These are phyloP conservation scores for Cyclotella sp. DNA, from an alignment of 108 stramenopile genomes.

Conservation along the genomic window DNA sequence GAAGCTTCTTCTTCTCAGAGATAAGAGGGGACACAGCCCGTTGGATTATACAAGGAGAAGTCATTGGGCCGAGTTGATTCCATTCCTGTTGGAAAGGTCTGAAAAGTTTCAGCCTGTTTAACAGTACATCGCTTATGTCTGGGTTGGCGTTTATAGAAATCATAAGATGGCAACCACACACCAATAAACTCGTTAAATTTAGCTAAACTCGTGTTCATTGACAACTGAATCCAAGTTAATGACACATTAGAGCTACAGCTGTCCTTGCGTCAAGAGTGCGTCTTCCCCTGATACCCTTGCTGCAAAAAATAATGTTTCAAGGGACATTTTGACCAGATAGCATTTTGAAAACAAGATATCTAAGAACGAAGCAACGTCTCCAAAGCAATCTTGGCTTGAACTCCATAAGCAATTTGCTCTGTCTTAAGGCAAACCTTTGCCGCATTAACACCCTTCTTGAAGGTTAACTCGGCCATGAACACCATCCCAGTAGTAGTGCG, in stretches of 20 bases:
- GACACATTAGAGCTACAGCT: too few relatives aligned
- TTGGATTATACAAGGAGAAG: constrained; percentile 58
- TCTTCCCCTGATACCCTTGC: too few relatives aligned
- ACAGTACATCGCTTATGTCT: background rate
- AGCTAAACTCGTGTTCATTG: too few relatives aligned
- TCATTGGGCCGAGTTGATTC: constrained; percentile 51
- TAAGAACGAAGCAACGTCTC: constrained; percentile 76
- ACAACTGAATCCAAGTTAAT: too few relatives aligned
- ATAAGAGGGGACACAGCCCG: constrained; percentile 62
- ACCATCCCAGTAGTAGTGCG: constrained; percentile 76
- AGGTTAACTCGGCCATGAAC: constrained; percentile 93
- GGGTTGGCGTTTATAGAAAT: too few relatives aligned
- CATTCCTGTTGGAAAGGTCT: constrained; percentile 37
- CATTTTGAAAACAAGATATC: background rate
- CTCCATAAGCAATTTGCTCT: constrained; percentile 72
- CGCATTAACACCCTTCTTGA: constrained; percentile 91
- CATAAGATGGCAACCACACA: too few relatives aligned
- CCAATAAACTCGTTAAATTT: too few relatives aligned
- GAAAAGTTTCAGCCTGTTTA: constrained; percentile 43
- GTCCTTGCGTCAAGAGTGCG: too few relatives aligned
- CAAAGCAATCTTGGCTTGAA: constrained; percentile 78
- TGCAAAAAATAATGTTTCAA: too few relatives aligned
- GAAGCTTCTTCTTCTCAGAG: constrained; percentile 57
- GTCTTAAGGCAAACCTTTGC: constrained; percentile 94
- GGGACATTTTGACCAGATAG: background rate